Percentiles rank a stretch among this genome's conserved stretches.
Evolutionary conservation across 2,329 filamentous ascomycete species (phyloP).

Genomic region (Fusarium verrucosum): DNA sequence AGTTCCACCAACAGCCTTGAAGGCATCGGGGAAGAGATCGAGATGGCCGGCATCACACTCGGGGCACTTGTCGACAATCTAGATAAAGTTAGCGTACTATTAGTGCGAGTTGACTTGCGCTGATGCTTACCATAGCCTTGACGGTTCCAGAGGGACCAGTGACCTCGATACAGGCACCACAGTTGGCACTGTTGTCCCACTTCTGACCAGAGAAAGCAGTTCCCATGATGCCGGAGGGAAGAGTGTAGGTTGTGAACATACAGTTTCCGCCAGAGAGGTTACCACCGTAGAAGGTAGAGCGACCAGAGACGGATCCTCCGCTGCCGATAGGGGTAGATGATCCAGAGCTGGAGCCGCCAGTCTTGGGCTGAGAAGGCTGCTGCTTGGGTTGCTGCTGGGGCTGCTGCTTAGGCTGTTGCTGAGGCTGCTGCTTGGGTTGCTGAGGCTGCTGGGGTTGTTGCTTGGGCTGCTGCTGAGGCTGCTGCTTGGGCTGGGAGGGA

Average conservation of each 20-base stretch:
- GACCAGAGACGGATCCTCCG: conserved; percentile 25
- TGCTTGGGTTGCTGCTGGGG: neutral
- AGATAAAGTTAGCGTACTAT: neutral
- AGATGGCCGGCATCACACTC: conserved; percentile 54
- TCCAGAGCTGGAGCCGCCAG: neutral
- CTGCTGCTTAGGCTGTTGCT: neutral
- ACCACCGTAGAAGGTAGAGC: conserved; percentile 62
- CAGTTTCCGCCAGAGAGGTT: conserved; percentile 69
- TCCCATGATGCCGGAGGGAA: conserved; percentile 67
- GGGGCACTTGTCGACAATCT: conserved; percentile 59
- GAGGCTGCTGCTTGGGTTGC: neutral
- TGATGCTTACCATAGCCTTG: conserved; percentile 67
- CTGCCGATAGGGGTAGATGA: conserved; percentile 14
- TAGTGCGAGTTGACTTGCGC: rapidly evolving
- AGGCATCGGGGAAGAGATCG: conserved; percentile 57
- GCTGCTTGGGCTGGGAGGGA: neutral
- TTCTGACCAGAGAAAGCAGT: conserved; percentile 67
- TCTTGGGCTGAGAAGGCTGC: neutral
- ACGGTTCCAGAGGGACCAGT: conserved; percentile 65
- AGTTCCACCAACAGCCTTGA: conserved; percentile 49
- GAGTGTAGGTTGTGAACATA: conserved; percentile 69
- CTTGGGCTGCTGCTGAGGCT: neutral
- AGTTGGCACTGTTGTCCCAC: conserved; percentile 66
- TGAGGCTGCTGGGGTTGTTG: neutral
- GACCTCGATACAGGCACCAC: conserved; percentile 70